Evolutionary conservation across 208 protist genomes (phyloP).

Genomic region (Leishmania mexicana): DNA sequence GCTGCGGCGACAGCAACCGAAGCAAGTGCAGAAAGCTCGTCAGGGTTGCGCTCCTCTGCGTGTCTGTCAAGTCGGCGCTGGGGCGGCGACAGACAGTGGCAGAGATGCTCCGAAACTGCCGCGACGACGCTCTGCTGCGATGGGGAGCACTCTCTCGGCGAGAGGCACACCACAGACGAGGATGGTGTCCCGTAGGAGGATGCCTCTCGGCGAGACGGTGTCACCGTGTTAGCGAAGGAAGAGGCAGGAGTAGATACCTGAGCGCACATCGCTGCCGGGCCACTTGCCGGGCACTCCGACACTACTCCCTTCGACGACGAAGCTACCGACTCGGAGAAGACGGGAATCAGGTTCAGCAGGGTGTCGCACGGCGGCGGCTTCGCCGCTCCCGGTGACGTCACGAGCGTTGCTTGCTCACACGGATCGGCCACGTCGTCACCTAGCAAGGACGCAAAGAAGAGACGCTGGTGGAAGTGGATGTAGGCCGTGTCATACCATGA

Average conservation of each 20-base stretch:
- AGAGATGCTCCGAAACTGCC: neutral
- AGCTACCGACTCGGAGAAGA: neutral
- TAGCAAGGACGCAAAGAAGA: constrained; percentile 13
- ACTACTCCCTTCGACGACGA: neutral
- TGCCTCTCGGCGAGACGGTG: neutral
- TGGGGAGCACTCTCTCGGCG: neutral
- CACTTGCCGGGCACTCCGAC: too few relatives aligned
- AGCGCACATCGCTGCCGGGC: neutral
- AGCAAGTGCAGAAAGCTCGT: neutral
- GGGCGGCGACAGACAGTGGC: neutral
- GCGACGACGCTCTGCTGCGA: neutral
- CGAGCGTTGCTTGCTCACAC: neutral
- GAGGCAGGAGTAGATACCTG: neutral
- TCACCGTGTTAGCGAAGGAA: neutral
- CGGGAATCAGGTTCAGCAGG: neutral
- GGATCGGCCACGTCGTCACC: neutral
- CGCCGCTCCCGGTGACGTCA: too few relatives aligned
- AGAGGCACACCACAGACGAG: constrained; percentile 1
- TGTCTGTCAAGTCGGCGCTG: neutral
- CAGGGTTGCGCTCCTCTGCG: neutral
- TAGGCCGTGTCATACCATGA: neutral
- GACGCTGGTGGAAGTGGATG: neutral
- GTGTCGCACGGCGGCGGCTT: neutral
- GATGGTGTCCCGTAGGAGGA: neutral
- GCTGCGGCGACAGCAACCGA: neutral